These are phyloP conservation scores for Hygrophoropsis aurantiaca DNA, from an alignment of 768 basidiomycete genomes.

Conservation along the genomic window DNA sequence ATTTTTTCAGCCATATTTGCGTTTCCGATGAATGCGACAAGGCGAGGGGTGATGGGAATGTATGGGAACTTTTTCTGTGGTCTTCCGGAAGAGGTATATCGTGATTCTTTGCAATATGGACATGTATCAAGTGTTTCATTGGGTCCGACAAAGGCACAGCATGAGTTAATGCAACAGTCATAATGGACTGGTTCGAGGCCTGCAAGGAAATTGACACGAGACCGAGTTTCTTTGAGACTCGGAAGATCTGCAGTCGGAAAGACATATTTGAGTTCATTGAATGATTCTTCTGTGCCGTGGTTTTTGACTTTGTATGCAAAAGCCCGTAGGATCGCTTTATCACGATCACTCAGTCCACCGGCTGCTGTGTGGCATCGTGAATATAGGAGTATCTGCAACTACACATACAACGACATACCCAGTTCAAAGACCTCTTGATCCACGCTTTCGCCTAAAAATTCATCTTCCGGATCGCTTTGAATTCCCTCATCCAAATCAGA, in stretches of 20 bases:
- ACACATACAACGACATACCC: background rate
- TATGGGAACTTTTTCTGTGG: constrained; percentile 34
- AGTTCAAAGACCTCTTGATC: background rate
- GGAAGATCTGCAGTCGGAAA: constrained; percentile 21
- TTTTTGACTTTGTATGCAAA: constrained; percentile 31
- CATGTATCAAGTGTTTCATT: constrained; percentile 28
- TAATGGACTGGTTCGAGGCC: constrained; percentile 32
- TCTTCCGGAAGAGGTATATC: constrained; percentile 17
- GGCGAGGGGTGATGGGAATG: constrained; percentile 37
- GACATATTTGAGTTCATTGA: constrained; percentile 19
- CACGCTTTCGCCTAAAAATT: background rate
- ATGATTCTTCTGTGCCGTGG: constrained; percentile 23
- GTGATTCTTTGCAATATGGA: constrained; percentile 32
- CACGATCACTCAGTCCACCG: background rate
- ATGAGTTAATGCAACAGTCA: constrained; percentile 45
- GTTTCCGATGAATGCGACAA: constrained; percentile 23
- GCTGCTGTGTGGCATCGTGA: background rate
- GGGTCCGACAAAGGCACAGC: constrained; percentile 36
- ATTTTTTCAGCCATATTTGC: constrained; percentile 20
- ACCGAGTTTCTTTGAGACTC: constrained; percentile 14
- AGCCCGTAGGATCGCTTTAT: constrained; percentile 19
- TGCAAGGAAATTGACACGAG: constrained; percentile 28
- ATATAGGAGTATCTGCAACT: too few relatives aligned
- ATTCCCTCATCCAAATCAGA: too few relatives aligned
- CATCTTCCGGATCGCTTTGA: too few relatives aligned